These are phyloP conservation scores for Yamadazyma insecticola DNA, from an alignment of 805 yeast genomes.

Conservation along the genomic window DNA sequence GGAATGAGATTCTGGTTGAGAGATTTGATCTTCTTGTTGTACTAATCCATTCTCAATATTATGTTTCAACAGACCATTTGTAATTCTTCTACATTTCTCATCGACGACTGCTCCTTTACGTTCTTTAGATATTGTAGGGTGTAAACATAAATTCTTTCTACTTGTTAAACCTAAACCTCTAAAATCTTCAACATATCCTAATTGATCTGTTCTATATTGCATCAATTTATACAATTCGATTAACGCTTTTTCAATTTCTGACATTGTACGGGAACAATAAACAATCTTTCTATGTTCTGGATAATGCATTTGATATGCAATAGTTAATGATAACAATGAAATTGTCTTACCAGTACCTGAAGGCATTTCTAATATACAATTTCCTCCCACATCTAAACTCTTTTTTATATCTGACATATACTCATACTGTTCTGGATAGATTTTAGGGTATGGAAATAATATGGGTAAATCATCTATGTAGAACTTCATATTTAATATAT, in stretches of 20 bases:
- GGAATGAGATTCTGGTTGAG: constrained; percentile 26
- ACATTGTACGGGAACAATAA: constrained; percentile 99
- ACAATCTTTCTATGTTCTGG: constrained; percentile 93
- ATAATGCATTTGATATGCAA: constrained; percentile 92
- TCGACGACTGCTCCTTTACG: constrained; percentile 90
- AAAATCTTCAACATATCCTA: constrained; percentile 86
- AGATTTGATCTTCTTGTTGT: constrained; percentile 51
- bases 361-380: constrained; percentile 97
- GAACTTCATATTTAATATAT: constrained; percentile 72
- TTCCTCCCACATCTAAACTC: constrained; percentile 94
- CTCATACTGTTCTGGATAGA: constrained; percentile 97
- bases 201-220: constrained; percentile 77
- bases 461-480: constrained; percentile 94
- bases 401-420: constrained; percentile 95
- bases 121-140: constrained; percentile 83
- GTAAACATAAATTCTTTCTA: constrained; percentile 90
- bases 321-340: constrained; percentile 82
- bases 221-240: constrained; percentile 85
- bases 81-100: constrained; percentile 91
- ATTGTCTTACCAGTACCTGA: constrained; percentile 99
- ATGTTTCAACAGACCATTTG: constrained; percentile 81
- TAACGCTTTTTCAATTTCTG: constrained; percentile 95
- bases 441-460: constrained; percentile 91
- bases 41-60: constrained; percentile 46
- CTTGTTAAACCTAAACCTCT: constrained; percentile 91